Base-by-base conservation (phyloP, 805 yeast genomes). In the Debaryomyces maramus region DNA sequence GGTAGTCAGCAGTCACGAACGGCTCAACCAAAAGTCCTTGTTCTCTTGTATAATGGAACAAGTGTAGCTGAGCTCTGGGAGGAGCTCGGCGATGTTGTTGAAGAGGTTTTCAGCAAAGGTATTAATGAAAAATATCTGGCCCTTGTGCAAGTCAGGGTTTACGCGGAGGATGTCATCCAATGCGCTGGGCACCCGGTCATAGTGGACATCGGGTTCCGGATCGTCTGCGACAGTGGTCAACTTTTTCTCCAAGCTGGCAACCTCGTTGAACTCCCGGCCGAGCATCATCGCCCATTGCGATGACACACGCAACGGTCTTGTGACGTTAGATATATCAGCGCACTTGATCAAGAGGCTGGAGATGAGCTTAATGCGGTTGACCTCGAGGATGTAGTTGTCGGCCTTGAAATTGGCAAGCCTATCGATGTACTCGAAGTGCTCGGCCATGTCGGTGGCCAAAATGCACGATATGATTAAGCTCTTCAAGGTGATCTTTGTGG, bases 271-370 rank as follows among this genome's bases (percentile, higher is more conserved):
- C 61, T 90, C 97, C 46, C 85, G 67, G 1, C 84, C 75, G 30
- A 90, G 72, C n/a, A 83, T 78, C 45, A 78, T 66, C 4, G 96
- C 97, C 97, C 97, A 90, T 63, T 84, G 82, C 1, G 87, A 77
- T 16, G 91, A 83, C 2, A 88, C 78, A 26, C 75, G 66, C 41
- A 87, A 66, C 4, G 90, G 88, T 44, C 98, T 70, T 7, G 96
- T 80, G 16, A 90, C 97, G 59, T 93, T 93, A 19, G 96, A 87
- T 33, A 93, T 88, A 65, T 93, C 99, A 3, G 98, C 97, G 61
- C 96, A 88, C 67, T 93, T 93, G 45, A 93, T 80, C 44, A 91
- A 72, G 44, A 89, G 65, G 18, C 87, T 76, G 32, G 84, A 71
- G 27, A 88, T 63, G 47, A 85, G 71, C 41, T 47, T 67, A 44